Conservation (phyloP, 1,284 basidiomycete genomes). For the Microbotryum lychnidis-dioicae region DNA sequence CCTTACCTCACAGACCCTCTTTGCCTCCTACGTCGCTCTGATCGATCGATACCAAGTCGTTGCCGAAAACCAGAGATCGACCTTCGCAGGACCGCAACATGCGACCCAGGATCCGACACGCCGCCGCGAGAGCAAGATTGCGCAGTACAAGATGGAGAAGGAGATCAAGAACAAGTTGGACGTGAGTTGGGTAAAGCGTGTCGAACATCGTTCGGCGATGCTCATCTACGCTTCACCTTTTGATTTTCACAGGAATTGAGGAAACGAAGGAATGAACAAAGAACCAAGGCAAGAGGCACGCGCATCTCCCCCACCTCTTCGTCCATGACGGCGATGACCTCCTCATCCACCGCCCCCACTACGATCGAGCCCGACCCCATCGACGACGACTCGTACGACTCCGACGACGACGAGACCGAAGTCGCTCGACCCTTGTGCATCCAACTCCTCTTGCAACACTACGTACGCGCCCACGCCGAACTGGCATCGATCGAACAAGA, state of each 20-base stretch:
- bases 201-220: neutral
- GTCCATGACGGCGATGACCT: conserved; percentile 29
- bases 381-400: conserved; percentile 22
- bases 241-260: conserved; percentile 30
- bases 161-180: conserved; percentile 61
- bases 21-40: conserved; percentile 50
- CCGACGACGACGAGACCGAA: conserved; percentile 51
- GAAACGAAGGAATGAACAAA: conserved; percentile 11
- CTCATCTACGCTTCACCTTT: conserved; percentile 10
- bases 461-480: conserved; percentile 60
- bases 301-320: conserved; percentile 44
- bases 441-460: conserved; percentile 63
- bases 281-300: conserved; percentile 47
- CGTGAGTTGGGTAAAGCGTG: conserved; percentile 42
- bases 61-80: conserved; percentile 48
- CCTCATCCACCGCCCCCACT: conserved; percentile 2
- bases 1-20: conserved; percentile 40
- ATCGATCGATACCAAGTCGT: conserved; percentile 65
- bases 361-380: neutral
- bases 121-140: conserved; percentile 75
- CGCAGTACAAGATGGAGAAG: conserved; percentile 75
- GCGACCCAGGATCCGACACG: conserved; percentile 51
- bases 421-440: conserved; percentile 58
- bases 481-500: conserved; percentile 66
- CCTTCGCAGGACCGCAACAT: conserved; percentile 12